phyloP scores from a whole-genome alignment of 164 flowering plant species.

The Vitis vinifera region ASM3070453v1 NC_081811.1:3807001-3807500 shows the following conservation, averaged over 20 bases:
- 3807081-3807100: slow-evolving; percentile 93
- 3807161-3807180: slow-evolving; percentile 84
- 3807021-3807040: slow-evolving; percentile 7
- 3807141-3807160: slow-evolving; percentile 98
- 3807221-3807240: slow-evolving; percentile 16
- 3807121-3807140: slow-evolving; percentile 99
- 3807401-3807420: neutral
- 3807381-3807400: slow-evolving; percentile 64
- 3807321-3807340: slow-evolving; percentile 95
- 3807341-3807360: slow-evolving; percentile 97
- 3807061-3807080: slow-evolving; percentile 24
- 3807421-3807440: too few relatives aligned
- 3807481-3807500: slow-evolving; percentile 69
- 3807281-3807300: slow-evolving; percentile 48
- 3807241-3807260: neutral
- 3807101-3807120: slow-evolving; percentile 99
- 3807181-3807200: slow-evolving; percentile 97
- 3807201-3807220: slow-evolving; percentile 98
- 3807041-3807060: neutral
- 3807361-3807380: slow-evolving; percentile 99
- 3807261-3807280: neutral
- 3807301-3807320: slow-evolving; percentile 91
- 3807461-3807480: neutral
- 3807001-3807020: slow-evolving; percentile 5
- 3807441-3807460: neutral